Conservation (phyloP, 2,329 filamentous ascomycete species). For the Curvularia lunata region DNA sequence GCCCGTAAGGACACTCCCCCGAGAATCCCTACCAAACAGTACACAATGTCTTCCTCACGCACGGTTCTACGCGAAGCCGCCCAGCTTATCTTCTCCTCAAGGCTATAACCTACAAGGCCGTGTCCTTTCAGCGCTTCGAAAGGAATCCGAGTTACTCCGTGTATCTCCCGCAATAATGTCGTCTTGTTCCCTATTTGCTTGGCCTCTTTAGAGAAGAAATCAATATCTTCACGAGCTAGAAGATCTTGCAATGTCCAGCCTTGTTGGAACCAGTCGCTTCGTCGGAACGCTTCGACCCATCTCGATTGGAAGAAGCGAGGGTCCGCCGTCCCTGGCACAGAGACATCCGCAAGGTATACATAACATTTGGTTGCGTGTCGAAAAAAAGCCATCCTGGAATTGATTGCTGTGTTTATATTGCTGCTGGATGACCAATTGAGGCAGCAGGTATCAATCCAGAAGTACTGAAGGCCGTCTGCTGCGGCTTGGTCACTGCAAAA, state of each 20-base stretch:
- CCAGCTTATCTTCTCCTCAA: slow-evolving; percentile 36
- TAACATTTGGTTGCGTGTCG: slow-evolving; percentile 13
- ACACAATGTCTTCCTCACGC: slow-evolving; percentile 29
- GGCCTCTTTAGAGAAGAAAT: slow-evolving; percentile 27
- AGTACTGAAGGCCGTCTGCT: slow-evolving; percentile 14
- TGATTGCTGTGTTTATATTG: slow-evolving; percentile 10
- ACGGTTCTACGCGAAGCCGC: slow-evolving; percentile 28
- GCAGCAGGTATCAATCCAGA: slow-evolving; percentile 1
- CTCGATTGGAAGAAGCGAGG: slow-evolving; percentile 14
- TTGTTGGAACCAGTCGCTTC: slow-evolving; percentile 13
- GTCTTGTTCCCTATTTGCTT: slow-evolving; percentile 17
- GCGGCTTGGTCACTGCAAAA: slow-evolving; percentile 18
- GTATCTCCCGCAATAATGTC: slow-evolving; percentile 18
- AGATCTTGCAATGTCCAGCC: slow-evolving; percentile 19
- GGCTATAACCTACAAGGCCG: slow-evolving; percentile 18
- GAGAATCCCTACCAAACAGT: slow-evolving; percentile 35
- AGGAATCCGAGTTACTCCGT: slow-evolving; percentile 21
- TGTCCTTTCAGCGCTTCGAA: slow-evolving; percentile 8
- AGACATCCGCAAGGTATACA: slow-evolving; percentile 22
- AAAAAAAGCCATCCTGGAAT: slow-evolving; percentile 13
- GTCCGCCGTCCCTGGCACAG: slow-evolving; percentile 11
- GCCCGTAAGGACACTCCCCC: slow-evolving; percentile 25
- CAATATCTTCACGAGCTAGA: slow-evolving; percentile 19
- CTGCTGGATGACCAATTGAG: slow-evolving; percentile 7
- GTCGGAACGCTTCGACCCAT: slow-evolving; percentile 15